Evolutionary conservation across 78 protist genomes (phyloP), one percentile per base, ranked within the genome.

Genomic region (Protostelium mycophagum): DNA sequence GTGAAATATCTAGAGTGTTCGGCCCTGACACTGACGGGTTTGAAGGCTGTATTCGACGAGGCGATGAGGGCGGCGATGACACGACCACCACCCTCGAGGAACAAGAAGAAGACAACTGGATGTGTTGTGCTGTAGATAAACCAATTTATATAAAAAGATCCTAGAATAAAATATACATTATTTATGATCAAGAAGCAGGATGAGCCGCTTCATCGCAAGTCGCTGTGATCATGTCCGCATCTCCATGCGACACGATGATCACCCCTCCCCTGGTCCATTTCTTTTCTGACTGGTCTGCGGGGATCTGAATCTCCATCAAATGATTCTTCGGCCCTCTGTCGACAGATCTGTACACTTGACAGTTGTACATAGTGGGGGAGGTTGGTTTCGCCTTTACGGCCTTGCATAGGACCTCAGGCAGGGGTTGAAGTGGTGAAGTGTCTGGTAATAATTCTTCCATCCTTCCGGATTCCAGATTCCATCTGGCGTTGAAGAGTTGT

Each of bases 1-100:
- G 90, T 39, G 73, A 91, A 89, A 36, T 97, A 97, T 89, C 86
- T 97, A 84, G 99, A 97, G 86, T 98, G 99, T 92, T 96, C 98
- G 16, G 98, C 99, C 28, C 87, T 94, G 84, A 97, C 97, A 29
- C 98, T 95, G 88, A 35, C 91, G 37, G 96, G 97, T 37, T 94
- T 97, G 29, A 98, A 96, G 92, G 88, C 38, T 63, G 95, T 94
- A 51, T 96, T 96, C 86, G 96, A 96, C 87, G 93, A 91, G 51
- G 94, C 96, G 89, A 96, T 95, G 87, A 38, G 93, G 38, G 96
- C 91, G 38, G 96, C 92, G 90, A 88, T 95, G 91, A 88, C 86
- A 29, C n/a, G n/a, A n/a, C 95, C 96, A 87, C 92, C 96, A 63
- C 85, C 87, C 91, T 83, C 84, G 93, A 92, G 90, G 93, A 90